These are phyloP conservation scores for Triangularia setosa DNA, from an alignment of 2,329 filamentous ascomycete genomes.

Conservation along the genomic window DNA sequence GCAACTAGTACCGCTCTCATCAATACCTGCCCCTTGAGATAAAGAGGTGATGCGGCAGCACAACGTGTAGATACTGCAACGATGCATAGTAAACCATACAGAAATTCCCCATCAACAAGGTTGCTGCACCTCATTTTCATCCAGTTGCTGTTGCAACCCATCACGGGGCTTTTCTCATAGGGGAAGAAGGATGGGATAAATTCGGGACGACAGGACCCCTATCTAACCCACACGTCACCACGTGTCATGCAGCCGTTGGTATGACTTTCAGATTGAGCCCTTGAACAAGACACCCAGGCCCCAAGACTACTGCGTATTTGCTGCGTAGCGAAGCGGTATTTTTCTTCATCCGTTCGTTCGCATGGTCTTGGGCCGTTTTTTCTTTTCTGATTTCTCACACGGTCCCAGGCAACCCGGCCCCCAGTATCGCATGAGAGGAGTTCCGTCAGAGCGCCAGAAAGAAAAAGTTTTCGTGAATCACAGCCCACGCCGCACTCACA, in stretches of 20 bases:
- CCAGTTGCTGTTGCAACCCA: neutral
- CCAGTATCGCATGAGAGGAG: constrained; percentile 5
- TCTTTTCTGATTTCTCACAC: neutral
- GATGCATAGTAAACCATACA: neutral
- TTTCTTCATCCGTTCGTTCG: neutral
- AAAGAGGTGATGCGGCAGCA: neutral
- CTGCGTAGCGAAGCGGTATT: neutral
- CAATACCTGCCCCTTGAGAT: neutral
- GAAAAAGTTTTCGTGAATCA: neutral
- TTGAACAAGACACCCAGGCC: neutral
- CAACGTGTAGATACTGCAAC: neutral
- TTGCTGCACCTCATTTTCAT: neutral
- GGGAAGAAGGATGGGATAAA: neutral
- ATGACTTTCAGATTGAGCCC: constrained; percentile 9
- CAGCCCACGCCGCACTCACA: neutral
- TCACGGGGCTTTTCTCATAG: neutral
- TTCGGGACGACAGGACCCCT: neutral
- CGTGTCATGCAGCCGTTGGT: constrained; percentile 29
- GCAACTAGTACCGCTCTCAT: neutral
- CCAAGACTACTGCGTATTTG: neutral
- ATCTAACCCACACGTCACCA: constrained; percentile 21
- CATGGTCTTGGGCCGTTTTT: constrained; percentile 6
- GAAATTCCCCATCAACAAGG: neutral
- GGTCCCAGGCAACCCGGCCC: neutral
- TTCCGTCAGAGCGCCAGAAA: neutral